Evolutionary conservation across 306 rosid species (phyloP).

Genomic region (Dryas drummondii): DNA sequence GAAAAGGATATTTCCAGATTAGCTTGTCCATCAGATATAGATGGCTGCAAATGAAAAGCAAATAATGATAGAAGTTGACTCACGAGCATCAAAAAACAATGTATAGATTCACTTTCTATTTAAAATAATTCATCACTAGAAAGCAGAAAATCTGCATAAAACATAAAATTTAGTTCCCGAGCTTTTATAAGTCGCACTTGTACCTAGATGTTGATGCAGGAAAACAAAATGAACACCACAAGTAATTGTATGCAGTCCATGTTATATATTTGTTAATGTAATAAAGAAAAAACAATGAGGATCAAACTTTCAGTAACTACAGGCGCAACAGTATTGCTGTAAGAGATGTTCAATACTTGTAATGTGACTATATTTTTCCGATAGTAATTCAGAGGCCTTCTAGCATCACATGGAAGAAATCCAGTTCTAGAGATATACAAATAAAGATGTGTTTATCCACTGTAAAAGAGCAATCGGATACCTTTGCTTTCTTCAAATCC

Average conservation of each 20-base stretch:
- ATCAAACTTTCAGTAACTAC: neutral
- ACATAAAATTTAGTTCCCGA: neutral
- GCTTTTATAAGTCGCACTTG: neutral
- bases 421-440: neutral
- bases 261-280: neutral
- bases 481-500: conserved; percentile 47
- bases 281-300: neutral
- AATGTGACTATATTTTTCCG: neutral
- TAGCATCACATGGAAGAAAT: neutral
- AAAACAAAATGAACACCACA: neutral
- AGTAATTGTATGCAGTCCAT: neutral
- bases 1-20: conserved; percentile 40
- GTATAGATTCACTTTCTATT: neutral
- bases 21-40: conserved; percentile 27
- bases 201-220: conserved; percentile 1
- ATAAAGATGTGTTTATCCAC: neutral
- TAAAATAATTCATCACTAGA: neutral
- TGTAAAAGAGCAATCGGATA: neutral
- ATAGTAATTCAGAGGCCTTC: neutral
- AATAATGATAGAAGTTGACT: conserved; percentile 6
- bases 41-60: conserved; percentile 32
- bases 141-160: neutral
- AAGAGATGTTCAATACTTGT: neutral
- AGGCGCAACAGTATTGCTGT: neutral
- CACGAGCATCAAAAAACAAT: neutral